A percentile compares a stretch with the other conserved stretches of the same genome.
These are phyloP conservation scores for Wickerhamomyces pijperi DNA, from an alignment of 805 yeast genomes.

Conservation along the genomic window DNA sequence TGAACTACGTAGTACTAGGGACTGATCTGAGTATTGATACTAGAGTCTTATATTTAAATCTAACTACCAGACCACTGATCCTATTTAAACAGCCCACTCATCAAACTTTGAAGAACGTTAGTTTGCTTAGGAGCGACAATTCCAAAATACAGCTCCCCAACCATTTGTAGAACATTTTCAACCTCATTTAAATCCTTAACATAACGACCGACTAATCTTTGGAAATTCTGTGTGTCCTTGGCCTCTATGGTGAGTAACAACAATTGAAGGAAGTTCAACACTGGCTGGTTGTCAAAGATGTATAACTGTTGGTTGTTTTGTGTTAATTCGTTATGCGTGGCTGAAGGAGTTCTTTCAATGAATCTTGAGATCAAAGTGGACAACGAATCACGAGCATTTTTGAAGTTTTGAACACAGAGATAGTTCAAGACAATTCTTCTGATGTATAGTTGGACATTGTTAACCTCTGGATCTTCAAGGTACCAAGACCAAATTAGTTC, in stretches of 20 bases:
- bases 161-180: slow-evolving; percentile 33
- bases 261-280: slow-evolving; percentile 62
- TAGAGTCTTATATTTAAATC: too few relatives aligned
- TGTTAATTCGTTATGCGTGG: slow-evolving; percentile 7
- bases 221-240: slow-evolving; percentile 39
- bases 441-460: slow-evolving; percentile 22
- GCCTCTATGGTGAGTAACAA: slow-evolving; percentile 49
- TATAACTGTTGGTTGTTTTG: slow-evolving; percentile 20
- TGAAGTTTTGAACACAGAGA: slow-evolving; percentile 52
- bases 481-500: slow-evolving; percentile 37
- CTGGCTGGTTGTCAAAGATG: slow-evolving; percentile 30
- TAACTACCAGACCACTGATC: too few relatives aligned
- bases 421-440: slow-evolving; percentile 68
- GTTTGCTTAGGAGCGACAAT: slow-evolving; percentile 40
- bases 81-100: slow-evolving; percentile 48
- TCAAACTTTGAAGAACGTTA: slow-evolving; percentile 58
- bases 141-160: slow-evolving; percentile 56
- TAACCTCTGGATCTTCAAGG: slow-evolving; percentile 15
- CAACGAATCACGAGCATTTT: slow-evolving; percentile 38
- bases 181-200: slow-evolving; percentile 26
- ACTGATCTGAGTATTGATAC: too few relatives aligned
- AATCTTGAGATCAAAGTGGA: slow-evolving; percentile 25
- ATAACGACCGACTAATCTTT: slow-evolving; percentile 42
- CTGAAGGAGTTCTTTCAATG: not conserved
- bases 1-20: too few relatives aligned